A percentile compares a stretch with the other conserved stretches of the same genome.
phyloP scores from a whole-genome alignment of 2,329 filamentous ascomycete genomes.

The Penicillium concentricum region DNA sequence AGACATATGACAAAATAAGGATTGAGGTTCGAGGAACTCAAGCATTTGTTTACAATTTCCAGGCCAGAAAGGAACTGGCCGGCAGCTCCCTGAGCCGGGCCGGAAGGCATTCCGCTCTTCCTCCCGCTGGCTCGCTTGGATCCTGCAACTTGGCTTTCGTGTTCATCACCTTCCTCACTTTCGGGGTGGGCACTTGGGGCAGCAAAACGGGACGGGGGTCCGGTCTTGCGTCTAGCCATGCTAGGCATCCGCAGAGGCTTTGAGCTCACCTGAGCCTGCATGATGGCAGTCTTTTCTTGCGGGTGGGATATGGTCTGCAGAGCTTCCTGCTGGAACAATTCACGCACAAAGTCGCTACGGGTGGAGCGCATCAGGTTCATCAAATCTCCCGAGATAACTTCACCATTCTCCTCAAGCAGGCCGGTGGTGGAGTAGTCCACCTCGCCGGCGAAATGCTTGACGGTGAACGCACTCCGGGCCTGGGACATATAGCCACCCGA shows the following conservation, averaged over 20 bases:
- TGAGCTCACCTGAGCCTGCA: conserved; percentile 94
- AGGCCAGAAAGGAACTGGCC: conserved; percentile 88
- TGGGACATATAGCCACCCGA: conserved; percentile 87
- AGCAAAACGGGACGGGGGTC: conserved; percentile 49
- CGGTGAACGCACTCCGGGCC: conserved; percentile 74
- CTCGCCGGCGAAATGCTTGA: conserved; percentile 94
- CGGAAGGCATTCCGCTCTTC: conserved; percentile 41
- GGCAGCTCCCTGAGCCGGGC: conserved; percentile 73
- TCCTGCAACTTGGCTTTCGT: conserved; percentile 35
- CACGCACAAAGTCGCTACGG: conserved; percentile 82
- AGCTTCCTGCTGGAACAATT: conserved; percentile 94
- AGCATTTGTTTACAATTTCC: conserved; percentile 84
- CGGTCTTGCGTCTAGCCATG: conserved; percentile 77
- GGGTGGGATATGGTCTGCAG: conserved; percentile 92
- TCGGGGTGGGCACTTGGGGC: conserved; percentile 24
- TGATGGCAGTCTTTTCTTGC: conserved; percentile 82
- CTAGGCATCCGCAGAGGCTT: conserved; percentile 91
- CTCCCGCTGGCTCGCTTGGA: conserved; percentile 29
- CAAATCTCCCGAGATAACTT: conserved; percentile 91
- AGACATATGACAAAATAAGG: conserved; percentile 95
- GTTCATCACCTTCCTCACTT: conserved; percentile 43
- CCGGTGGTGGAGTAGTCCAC: conserved; percentile 89
- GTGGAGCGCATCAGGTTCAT: conserved; percentile 90
- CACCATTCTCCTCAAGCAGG: conserved; percentile 90
- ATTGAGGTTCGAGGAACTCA: conserved; percentile 80